These are phyloP conservation scores for Danielia oregonensis DNA, from an alignment of 805 yeast genomes.

Conservation along the genomic window DNA sequence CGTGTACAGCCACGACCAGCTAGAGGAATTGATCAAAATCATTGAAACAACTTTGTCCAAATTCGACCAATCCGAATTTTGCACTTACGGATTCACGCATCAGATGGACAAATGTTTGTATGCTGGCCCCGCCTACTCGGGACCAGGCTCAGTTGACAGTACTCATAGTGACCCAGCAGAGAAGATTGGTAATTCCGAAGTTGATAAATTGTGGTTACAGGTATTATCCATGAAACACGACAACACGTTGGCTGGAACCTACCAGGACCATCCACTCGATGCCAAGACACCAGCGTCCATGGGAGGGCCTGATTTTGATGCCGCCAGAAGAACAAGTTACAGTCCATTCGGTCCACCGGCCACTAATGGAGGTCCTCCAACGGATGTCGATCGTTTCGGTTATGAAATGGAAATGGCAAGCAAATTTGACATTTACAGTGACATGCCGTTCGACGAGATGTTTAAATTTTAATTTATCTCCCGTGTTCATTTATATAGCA, in stretches of 20 bases:
- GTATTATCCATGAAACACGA: slow-evolving; percentile 29
- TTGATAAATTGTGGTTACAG: slow-evolving; percentile 35
- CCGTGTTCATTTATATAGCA: no score
- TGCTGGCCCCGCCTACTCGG: neutral
- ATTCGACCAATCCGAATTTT: slow-evolving; percentile 9
- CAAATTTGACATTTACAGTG: slow-evolving; percentile 25
- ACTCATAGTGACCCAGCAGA: slow-evolving; percentile 6
- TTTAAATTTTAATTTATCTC: slow-evolving; percentile 9
- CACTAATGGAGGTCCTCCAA: neutral
- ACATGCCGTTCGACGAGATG: slow-evolving; percentile 23
- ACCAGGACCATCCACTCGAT: neutral
- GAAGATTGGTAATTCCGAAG: slow-evolving; percentile 21
- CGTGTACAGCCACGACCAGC: slow-evolving; percentile 18
- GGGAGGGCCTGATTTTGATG: neutral
- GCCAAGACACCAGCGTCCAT: neutral
- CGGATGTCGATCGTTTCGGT: slow-evolving; percentile 5
- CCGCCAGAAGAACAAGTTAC: neutral
- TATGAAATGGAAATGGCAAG: slow-evolving; percentile 14
- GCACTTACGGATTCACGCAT: slow-evolving; percentile 11
- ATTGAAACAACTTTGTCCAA: slow-evolving; percentile 12
- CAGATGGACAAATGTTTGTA: slow-evolving; percentile 6
- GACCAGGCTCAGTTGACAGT: neutral
- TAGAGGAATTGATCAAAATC: slow-evolving; percentile 22
- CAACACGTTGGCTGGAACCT: slow-evolving; percentile 2
- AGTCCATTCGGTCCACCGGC: neutral